Percentiles rank a stretch among this genome's conserved stretches.
These are phyloP conservation scores for Beauveria caledonica DNA, from an alignment of 2,329 filamentous ascomycete genomes.

Conservation along the genomic window DNA sequence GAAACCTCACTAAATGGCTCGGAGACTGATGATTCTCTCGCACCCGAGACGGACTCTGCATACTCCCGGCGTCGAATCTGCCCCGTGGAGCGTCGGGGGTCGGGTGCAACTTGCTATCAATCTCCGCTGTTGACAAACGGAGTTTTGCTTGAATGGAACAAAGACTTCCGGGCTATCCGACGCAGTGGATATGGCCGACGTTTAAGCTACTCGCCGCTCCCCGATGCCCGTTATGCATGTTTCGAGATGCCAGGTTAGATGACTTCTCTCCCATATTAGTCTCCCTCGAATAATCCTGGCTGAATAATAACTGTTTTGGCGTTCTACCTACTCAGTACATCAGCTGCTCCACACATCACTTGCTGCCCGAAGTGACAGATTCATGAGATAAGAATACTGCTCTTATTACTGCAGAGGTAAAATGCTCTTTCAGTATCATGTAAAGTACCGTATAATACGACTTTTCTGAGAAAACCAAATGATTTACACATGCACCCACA, in stretches of 20 bases:
- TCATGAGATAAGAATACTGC: too few relatives aligned
- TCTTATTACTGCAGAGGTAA: too few relatives aligned
- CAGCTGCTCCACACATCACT: too few relatives aligned
- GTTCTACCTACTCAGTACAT: too few relatives aligned
- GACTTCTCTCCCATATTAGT: too few relatives aligned
- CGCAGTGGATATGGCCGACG: not conserved
- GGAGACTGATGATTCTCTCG: not conserved
- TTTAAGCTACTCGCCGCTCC: not conserved
- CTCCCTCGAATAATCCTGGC: too few relatives aligned
- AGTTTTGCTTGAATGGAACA: not conserved
- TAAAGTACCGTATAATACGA: too few relatives aligned
- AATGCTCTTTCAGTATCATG: too few relatives aligned
- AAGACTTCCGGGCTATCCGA: conserved; percentile 1
- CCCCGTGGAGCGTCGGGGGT: conserved; percentile 1
- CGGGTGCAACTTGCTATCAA: not conserved
- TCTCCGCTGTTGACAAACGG: conserved; percentile 1
- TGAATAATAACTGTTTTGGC: too few relatives aligned
- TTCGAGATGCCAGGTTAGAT: not conserved
- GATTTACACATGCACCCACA: too few relatives aligned
- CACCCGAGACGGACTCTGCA: not conserved
- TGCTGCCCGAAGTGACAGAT: too few relatives aligned
- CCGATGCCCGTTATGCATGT: not conserved
- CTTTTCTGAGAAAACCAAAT: too few relatives aligned
- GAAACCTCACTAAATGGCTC: not conserved
- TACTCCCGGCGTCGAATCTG: not conserved